Evolutionary conservation across 371 early-diverging fungal genomes (phyloP), one percentile per base, ranked within the genome.

Genomic region (Sporodiniella umbellata): DNA sequence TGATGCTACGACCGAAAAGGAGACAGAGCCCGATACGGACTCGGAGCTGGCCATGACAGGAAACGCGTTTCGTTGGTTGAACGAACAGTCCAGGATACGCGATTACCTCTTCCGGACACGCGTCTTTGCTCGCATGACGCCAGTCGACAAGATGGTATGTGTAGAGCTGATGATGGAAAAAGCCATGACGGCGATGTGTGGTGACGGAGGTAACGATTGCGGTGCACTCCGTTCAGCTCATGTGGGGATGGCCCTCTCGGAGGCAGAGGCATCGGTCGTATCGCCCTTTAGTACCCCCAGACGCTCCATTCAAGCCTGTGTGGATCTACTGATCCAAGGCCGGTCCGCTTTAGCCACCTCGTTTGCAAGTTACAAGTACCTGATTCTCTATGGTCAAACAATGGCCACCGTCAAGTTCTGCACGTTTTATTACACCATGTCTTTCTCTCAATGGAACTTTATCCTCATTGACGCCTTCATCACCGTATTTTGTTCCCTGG

Each of bases 121-220:
- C 19, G 64, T 92, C 2, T 92, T 85, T 76, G 83, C 88, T 7
- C 77, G 91, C 46, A 88, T 92, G 86, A 81, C 81, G 37, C 91
- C 92, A 1, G 75, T 70, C 2, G 83, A 83, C 54, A 92, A 92
- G 44, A 71, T 75, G 33, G 44, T 58, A 1, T 84, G 85, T 48
- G 86, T 90, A 0, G 70, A 81, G 19, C 58, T 84, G n/a, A 76
- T 58, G 44, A 64, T 64, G 70, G 68, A 70, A 42, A 53, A 48
- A 6, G 62, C 70, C 3, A 57, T 79, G 11, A 92, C 95, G 4
- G 96, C 93, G 23, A 94, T 98, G 94, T 85, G 94, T 35, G 99
- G 99, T 19, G 99, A 99, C 70, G 99, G 99, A 24, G 93, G 97
- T 56, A 99, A 99, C 57, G 99, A 99, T 63, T 93, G 94, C 28